These are phyloP conservation scores for Saccharomyces hybrid DNA, from an alignment of 1,139 yeast species.

Conservation along the genomic window DNA sequence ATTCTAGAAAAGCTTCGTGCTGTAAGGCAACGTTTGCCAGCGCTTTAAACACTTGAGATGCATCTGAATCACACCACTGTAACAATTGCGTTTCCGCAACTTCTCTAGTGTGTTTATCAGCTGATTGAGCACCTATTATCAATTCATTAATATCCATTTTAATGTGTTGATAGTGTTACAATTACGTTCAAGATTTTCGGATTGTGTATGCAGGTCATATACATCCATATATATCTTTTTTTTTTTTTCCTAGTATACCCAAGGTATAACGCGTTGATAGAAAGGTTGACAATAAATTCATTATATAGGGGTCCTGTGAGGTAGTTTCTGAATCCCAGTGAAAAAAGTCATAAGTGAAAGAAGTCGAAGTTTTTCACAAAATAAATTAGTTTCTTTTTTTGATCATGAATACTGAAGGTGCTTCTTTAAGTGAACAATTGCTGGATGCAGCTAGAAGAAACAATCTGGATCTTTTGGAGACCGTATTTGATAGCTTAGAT, in stretches of 20 bases:
- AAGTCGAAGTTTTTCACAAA: background rate
- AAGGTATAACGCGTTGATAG: background rate
- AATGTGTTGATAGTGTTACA: background rate
- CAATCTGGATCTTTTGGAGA: constrained; percentile 64
- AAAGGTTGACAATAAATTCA: background rate
- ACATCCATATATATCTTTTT: background rate
- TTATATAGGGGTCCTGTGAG: background rate
- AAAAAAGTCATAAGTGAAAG: background rate
- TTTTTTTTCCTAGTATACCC: background rate
- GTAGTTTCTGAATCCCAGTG: background rate
- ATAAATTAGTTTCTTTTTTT: background rate
- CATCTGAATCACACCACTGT: constrained; percentile 25
- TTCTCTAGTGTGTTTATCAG: constrained; percentile 30
- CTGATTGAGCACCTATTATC: constrained; percentile 25
- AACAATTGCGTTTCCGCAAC: constrained; percentile 31
- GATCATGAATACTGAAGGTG: constrained; percentile 46
- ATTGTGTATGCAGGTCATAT: background rate
- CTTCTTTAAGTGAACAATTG: constrained; percentile 68
- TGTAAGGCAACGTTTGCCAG: constrained; percentile 26
- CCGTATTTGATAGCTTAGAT: constrained; percentile 42
- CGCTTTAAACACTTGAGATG: constrained; percentile 27
- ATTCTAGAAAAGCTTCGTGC: constrained; percentile 9
- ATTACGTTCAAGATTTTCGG: background rate
- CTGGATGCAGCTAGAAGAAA: constrained; percentile 85
- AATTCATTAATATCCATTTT: constrained; percentile 14